Percentiles rank a stretch among this genome's conserved stretches.
phyloP scores from a whole-genome alignment of 352 stramenopile species.

The Pythium grandisporangium region DNA sequence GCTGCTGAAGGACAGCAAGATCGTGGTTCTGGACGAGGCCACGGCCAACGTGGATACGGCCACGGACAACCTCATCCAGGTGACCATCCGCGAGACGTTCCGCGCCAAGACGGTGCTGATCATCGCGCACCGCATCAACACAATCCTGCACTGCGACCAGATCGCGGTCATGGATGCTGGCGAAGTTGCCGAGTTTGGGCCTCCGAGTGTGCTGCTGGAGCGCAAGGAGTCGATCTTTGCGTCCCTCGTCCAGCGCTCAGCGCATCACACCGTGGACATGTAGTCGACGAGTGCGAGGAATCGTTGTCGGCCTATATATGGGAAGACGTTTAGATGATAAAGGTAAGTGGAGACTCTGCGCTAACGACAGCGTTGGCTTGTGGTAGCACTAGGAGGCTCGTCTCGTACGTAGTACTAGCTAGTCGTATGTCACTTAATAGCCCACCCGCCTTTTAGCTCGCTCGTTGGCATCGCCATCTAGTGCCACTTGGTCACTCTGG shows the following conservation, averaged over 20 bases:
- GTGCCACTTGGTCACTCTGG: background rate
- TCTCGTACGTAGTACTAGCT: no score
- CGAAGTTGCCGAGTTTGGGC: conserved; percentile 86
- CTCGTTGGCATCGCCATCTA: no score
- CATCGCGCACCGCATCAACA: conserved; percentile 93
- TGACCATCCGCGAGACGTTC: conserved; percentile 84
- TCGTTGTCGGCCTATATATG: no score
- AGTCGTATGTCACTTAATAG: no score
- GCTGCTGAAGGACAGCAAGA: conserved; percentile 82
- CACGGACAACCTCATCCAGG: conserved; percentile 55
- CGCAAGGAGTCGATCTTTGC: conserved; percentile 75
- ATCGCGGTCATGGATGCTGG: conserved; percentile 89
- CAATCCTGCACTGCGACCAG: conserved; percentile 89
- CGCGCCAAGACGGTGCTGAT: conserved; percentile 84
- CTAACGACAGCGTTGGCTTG: background rate
- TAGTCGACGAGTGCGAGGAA: no score
- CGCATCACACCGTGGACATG: background rate
- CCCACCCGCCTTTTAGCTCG: no score
- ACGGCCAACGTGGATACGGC: conserved; percentile 80
- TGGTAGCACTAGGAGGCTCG: background rate
- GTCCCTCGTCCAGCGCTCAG: conserved; percentile 20
- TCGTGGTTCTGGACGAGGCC: conserved; percentile 96
- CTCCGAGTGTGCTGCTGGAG: conserved; percentile 61
- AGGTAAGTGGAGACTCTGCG: background rate
- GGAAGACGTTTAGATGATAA: no score